These are phyloP conservation scores for Saccharomyces hybrid DNA, from an alignment of 1,139 yeast genomes.

Conservation along the genomic window DNA sequence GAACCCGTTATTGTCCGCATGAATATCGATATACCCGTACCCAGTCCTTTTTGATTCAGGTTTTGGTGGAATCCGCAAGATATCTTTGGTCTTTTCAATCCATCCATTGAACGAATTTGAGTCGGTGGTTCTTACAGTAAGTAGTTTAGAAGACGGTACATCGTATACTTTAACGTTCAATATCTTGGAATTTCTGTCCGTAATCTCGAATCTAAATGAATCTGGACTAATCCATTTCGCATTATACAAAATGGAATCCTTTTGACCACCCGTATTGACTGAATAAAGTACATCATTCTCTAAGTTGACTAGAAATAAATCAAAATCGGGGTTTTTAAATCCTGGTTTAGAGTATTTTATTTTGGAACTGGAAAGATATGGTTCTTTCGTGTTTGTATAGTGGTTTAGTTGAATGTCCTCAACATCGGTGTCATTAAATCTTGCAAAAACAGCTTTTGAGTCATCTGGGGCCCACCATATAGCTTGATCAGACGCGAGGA, in stretches of 20 bases:
- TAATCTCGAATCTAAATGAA: conserved; percentile 51
- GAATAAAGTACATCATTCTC: conserved; percentile 26
- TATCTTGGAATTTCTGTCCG: conserved; percentile 64
- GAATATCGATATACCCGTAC: conserved; percentile 67
- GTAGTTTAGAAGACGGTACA: conserved; percentile 34
- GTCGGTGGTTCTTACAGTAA: conserved; percentile 40
- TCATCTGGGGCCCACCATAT: conserved; percentile 89
- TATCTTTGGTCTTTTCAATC: conserved; percentile 35
- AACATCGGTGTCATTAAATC: conserved; percentile 67
- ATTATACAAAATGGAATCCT: conserved; percentile 52
- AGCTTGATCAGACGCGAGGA: conserved; percentile 53
- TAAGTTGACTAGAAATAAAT: conserved; percentile 42
- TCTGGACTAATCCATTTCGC: conserved; percentile 59
- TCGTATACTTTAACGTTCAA: conserved; percentile 38
- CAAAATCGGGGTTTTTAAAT: conserved; percentile 54
- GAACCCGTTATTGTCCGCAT: conserved; percentile 49
- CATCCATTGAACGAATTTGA: conserved; percentile 46
- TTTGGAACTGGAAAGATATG: conserved; percentile 49
- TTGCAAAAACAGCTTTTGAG: conserved; percentile 52
- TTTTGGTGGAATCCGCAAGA: conserved; percentile 34
- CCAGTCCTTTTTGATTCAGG: conserved; percentile 30
- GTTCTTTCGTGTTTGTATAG: conserved; percentile 42
- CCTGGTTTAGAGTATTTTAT: conserved; percentile 93
- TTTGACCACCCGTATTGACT: conserved; percentile 19
- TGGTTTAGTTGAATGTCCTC: conserved; percentile 56